Percentiles rank a stretch among this genome's conserved stretches.
Evolutionary conservation across 441 rosid genomes (phyloP).

Genomic region (Corymbia calophylla): DNA sequence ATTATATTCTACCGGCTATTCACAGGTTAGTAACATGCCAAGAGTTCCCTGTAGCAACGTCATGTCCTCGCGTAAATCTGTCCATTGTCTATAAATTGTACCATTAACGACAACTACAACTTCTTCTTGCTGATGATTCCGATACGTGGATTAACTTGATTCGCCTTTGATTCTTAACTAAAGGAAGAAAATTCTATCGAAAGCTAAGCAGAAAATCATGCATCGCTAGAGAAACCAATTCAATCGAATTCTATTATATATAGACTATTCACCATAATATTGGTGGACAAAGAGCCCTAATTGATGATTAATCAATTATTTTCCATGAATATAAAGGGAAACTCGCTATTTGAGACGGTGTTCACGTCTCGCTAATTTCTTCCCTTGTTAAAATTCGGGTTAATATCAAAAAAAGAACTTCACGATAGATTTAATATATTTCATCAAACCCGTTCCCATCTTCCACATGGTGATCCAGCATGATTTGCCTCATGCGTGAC

Average conservation of each 20-base stretch:
- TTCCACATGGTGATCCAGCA: neutral
- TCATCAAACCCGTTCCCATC: neutral
- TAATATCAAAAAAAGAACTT: neutral
- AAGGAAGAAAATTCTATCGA: neutral
- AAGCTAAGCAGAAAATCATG: neutral
- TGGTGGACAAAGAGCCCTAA: neutral
- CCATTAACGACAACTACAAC: neutral
- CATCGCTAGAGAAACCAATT: neutral
- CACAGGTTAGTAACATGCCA: neutral
- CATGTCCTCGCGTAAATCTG: neutral
- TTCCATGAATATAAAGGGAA: neutral
- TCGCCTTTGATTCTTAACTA: neutral
- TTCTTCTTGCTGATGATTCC: neutral
- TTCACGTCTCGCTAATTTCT: neutral
- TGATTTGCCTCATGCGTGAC: neutral
- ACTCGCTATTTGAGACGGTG: neutral
- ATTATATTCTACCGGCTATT: neutral
- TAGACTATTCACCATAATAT: neutral
- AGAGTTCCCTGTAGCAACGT: neutral
- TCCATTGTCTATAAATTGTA: neutral
- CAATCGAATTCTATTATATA: neutral
- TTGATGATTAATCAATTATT: neutral
- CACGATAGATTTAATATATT: neutral
- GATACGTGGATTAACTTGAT: neutral
- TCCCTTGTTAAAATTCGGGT: neutral